phyloP scores from a whole-genome alignment of 768 basidiomycete genomes.

The Hericium erinaceus region DNA sequence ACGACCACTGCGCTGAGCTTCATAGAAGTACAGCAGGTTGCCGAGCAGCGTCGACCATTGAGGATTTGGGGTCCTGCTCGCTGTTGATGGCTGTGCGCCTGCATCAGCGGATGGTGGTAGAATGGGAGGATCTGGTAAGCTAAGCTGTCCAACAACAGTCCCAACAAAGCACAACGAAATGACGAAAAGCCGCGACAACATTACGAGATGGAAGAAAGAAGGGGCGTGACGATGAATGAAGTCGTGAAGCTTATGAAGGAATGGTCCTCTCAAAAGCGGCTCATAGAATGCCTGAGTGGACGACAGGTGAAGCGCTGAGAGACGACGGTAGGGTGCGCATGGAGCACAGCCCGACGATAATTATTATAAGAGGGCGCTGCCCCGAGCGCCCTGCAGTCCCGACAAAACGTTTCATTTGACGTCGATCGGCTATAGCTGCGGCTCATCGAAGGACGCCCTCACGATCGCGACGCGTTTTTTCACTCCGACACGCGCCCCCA shows the following conservation, averaged over 20 bases:
- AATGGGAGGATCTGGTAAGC: slow-evolving; percentile 57
- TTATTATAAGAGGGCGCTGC: no score
- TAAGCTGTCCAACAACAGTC: slow-evolving; percentile 39
- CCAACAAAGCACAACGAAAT: background rate
- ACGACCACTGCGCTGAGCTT: slow-evolving; percentile 79
- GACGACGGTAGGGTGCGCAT: no score
- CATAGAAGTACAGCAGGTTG: slow-evolving; percentile 80
- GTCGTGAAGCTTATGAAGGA: background rate
- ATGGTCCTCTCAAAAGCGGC: no score
- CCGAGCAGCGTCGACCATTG: slow-evolving; percentile 83
- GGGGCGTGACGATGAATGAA: background rate
- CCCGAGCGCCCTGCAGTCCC: no score
- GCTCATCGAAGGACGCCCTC: no score
- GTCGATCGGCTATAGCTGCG: no score
- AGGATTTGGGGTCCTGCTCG: slow-evolving; percentile 40
- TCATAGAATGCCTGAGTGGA: background rate
- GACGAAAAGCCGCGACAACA: background rate
- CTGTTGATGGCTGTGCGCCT: slow-evolving; percentile 40
- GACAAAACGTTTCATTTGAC: no score
- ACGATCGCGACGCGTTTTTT: no score
- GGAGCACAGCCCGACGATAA: no score
- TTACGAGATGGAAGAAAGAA: background rate
- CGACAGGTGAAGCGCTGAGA: background rate
- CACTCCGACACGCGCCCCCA: no score
- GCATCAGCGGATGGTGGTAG: slow-evolving; percentile 49